Evolutionary conservation across 345 rosid species (phyloP).

Genomic region (Eucalyptus cladocalyx): DNA sequence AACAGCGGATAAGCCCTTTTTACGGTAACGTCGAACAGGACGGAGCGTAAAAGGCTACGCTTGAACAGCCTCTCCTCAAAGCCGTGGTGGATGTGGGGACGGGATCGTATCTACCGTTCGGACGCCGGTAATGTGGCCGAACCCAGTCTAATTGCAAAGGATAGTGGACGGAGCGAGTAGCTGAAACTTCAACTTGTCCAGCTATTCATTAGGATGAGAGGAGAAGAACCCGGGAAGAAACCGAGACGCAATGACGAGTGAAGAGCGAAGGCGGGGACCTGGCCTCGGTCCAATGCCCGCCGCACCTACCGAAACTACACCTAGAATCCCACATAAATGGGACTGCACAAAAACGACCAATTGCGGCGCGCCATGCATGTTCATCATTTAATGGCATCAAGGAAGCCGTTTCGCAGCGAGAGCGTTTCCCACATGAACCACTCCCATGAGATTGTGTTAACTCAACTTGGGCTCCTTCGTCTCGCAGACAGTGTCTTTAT

Average conservation of each 20-base stretch:
- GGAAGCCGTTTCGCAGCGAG: not conserved
- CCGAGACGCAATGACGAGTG: not conserved
- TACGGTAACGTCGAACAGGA: not conserved
- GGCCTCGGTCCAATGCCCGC: not conserved
- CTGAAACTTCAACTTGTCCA: not conserved
- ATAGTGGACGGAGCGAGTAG: too few relatives aligned
- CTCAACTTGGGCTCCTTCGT: too few relatives aligned
- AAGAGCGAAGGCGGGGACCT: not conserved
- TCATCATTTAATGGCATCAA: not conserved
- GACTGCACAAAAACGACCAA: not conserved
- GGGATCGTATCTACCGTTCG: not conserved
- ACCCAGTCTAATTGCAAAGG: not conserved
- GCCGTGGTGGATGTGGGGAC: not conserved
- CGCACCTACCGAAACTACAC: not conserved
- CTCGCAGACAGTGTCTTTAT: too few relatives aligned
- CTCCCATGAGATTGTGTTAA: not conserved
- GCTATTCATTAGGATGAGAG: not conserved
- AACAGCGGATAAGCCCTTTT: not conserved
- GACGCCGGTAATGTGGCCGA: not conserved
- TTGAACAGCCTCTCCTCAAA: not conserved
- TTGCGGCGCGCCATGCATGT: not conserved
- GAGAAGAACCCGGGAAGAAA: not conserved
- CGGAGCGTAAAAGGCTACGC: not conserved
- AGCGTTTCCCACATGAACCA: not conserved
- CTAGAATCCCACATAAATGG: not conserved